Base-by-base conservation (phyloP, 2,329 filamentous ascomycete genomes). In the Colletotrichum sidae region DNA sequence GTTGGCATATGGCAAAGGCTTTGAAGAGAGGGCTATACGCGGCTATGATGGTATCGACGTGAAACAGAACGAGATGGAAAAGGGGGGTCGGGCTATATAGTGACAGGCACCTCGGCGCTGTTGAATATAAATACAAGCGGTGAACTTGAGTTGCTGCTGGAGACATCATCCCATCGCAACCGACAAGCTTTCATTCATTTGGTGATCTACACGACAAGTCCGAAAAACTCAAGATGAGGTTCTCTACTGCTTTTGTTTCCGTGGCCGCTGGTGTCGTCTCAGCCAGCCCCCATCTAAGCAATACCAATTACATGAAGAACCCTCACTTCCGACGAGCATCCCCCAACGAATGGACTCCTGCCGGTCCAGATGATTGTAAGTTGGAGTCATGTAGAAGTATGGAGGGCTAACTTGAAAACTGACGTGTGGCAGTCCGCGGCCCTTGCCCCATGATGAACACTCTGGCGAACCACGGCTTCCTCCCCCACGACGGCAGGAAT, bases 381-480 rank as follows among this genome's bases (percentile, higher is more conserved):
- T 46, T 17, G n/a, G 17, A 17, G 17, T 17, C 17, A 33, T 1
- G 11, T 4, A 0, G 3, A 12, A 11, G 7, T 8, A 4, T 17
- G 9, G 2, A 6, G 17, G 25, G 0, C 9, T 3, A 11, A 1
- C 2, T 37, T 6, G 13, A 35, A 5, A 6, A 3, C 41, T 64
- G 1, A 68, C 25, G 4, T 13, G 2, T 39, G 41, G 10, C 34
- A 80, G 76, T 77, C 17, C 74, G 78, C 13, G 76, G 78, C 0
- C 82, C 83, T 33, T 86, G 83, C 62, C 83, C 84, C 1, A 83
- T 84, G 78, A 73, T 85, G 60, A 86, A 86, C 70, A 79, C 83
- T 0, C 73, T 86, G n/a, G 79, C 82, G 5, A 86, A 85, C 69
- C 80, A 85, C 65, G 79, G 79, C 12, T 83, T 80, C 60, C 76